Conservation (phyloP, 345 rosid genomes). For the Moricandia moricandioides region DNA sequence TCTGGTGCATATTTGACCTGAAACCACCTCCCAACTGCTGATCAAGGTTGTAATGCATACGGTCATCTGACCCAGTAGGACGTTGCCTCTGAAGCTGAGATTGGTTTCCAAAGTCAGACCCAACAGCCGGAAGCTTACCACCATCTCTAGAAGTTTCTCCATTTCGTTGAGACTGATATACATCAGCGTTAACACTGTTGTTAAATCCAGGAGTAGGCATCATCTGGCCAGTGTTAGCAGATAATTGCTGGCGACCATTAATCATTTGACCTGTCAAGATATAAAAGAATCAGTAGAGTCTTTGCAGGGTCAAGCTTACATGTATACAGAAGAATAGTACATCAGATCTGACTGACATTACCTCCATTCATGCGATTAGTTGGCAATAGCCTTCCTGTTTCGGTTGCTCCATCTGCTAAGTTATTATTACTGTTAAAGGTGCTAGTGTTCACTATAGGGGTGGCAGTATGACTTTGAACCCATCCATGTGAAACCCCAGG, state of each 20-base stretch:
- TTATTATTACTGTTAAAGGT: constrained; percentile 42
- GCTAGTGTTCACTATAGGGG: constrained; percentile 59
- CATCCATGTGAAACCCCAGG: constrained; percentile 67
- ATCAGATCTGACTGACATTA: constrained; percentile 17
- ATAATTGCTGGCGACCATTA: constrained; percentile 64
- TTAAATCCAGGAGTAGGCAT: constrained; percentile 86
- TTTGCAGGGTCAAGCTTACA: constrained; percentile 16
- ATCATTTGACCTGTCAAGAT: constrained; percentile 55
- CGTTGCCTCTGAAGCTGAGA: constrained; percentile 60
- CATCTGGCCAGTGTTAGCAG: constrained; percentile 78
- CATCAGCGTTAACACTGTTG: constrained; percentile 39
- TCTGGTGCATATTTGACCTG: constrained; percentile 68
- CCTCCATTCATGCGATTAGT: constrained; percentile 52
- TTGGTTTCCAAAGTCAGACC: constrained; percentile 55
- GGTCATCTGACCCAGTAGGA: constrained; percentile 61
- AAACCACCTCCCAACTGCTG: constrained; percentile 66
- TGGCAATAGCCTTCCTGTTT: constrained; percentile 54
- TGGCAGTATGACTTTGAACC: constrained; percentile 51
- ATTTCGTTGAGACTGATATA: constrained; percentile 54
- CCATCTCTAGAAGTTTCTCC: constrained; percentile 54
- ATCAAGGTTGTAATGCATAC: constrained; percentile 57
- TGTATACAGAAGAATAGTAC: constrained; percentile 2
- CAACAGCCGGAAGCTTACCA: constrained; percentile 62
- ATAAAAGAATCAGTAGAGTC: neutral
- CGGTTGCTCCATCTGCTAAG: constrained; percentile 46